These are phyloP conservation scores for Trichosporon ovoides DNA, from an alignment of 1,284 basidiomycete genomes.

Conservation along the genomic window DNA sequence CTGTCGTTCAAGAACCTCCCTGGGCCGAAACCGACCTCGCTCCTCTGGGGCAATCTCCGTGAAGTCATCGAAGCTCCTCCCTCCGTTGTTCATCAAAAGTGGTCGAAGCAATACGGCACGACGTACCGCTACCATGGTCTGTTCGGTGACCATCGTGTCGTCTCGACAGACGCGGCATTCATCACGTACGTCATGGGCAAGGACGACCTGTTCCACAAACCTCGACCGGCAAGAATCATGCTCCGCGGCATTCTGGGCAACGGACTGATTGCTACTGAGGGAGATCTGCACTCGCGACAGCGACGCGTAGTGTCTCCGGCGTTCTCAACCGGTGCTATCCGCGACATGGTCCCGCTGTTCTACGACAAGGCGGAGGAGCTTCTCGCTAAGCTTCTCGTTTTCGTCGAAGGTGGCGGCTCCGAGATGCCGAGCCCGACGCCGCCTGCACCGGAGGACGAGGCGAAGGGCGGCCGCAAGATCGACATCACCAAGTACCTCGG, in stretches of 20 bases:
- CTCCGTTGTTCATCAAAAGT: constrained; percentile 16
- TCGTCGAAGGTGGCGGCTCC: constrained; percentile 13
- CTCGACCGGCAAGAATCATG: constrained; percentile 57
- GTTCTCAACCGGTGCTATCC: constrained; percentile 45
- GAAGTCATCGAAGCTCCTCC: constrained; percentile 21
- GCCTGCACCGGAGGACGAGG: constrained; percentile 18
- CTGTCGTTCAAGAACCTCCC: constrained; percentile 6
- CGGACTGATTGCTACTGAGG: constrained; percentile 45
- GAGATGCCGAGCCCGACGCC: constrained; percentile 3
- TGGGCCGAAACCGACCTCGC: constrained; percentile 19
- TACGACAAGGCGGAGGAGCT: constrained; percentile 60
- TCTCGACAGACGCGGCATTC: constrained; percentile 59
- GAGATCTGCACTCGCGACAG: constrained; percentile 55
- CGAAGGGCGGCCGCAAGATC: constrained; percentile 29
- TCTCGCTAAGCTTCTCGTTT: constrained; percentile 20
- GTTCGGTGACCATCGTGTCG: constrained; percentile 47
- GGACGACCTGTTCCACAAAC: constrained; percentile 63
- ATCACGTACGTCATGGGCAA: constrained; percentile 59
- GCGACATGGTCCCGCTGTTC: constrained; percentile 57
- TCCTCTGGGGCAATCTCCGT: constrained; percentile 22
- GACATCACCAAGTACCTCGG: constrained; percentile 59
- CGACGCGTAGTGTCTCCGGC: constrained; percentile 50
- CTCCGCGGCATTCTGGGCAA: constrained; percentile 50
- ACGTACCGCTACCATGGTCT: constrained; percentile 22
- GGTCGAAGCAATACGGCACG: constrained; percentile 25